These are phyloP conservation scores for Baeospora myosura DNA, from an alignment of 1,284 basidiomycete species.

Conservation along the genomic window DNA sequence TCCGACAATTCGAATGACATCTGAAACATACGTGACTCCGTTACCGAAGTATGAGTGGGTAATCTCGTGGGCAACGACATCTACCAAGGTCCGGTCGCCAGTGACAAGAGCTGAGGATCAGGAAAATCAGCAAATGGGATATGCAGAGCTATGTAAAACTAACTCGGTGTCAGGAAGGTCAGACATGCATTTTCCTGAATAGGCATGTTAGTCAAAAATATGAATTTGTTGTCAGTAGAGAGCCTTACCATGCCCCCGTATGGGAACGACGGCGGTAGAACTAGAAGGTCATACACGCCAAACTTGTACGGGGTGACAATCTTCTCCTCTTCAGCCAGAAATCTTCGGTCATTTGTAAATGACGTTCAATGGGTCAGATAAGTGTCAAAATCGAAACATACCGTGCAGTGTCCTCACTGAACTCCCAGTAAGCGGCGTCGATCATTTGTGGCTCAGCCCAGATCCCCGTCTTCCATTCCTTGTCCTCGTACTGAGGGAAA, in stretches of 20 bases:
- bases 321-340: conserved; percentile 71
- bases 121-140: neutral
- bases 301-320: conserved; percentile 77
- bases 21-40: conserved; percentile 59
- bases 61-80: conserved; percentile 78
- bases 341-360: conserved; percentile 34
- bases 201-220: conserved; percentile 1
- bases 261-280: conserved; percentile 92
- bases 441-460: conserved; percentile 87
- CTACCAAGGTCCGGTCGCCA: conserved; percentile 79
- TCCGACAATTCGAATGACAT: conserved; percentile 1
- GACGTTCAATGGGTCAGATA: neutral
- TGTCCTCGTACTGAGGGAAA: conserved; percentile 55
- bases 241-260: conserved; percentile 77
- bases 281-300: conserved; percentile 85
- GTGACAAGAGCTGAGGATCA: conserved; percentile 57
- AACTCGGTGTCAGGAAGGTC: conserved; percentile 86
- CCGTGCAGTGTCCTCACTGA: conserved; percentile 77
- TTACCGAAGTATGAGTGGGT: conserved; percentile 86
- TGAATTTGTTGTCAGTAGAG: conserved; percentile 3
- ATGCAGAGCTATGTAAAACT: conserved; percentile 21
- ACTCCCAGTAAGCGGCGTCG: conserved; percentile 81
- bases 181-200: conserved; percentile 83
- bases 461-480: conserved; percentile 73
- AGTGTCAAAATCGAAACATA: conserved; percentile 22